Conservation (phyloP, 495 filamentous ascomycete species). For the Mycothermus thermophilus region DNA sequence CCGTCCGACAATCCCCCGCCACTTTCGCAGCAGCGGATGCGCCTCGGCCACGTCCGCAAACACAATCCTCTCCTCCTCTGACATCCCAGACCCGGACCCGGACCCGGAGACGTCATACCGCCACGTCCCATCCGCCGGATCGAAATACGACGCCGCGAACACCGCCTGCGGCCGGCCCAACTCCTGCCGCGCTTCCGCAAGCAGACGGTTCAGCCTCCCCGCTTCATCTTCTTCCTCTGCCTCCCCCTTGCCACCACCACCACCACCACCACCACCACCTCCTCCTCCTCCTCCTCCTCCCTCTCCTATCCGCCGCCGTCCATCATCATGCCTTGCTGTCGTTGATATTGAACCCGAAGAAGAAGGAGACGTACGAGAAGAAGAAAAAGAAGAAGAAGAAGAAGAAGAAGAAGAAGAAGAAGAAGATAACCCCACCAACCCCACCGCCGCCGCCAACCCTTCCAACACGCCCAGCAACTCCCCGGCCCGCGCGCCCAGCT, state of each 20-base stretch:
- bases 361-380: too few relatives aligned
- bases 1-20: slow-evolving; percentile 31
- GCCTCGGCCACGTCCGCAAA: slow-evolving; percentile 39
- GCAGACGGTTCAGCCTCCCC: slow-evolving; percentile 23
- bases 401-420: too few relatives aligned
- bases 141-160: slow-evolving; percentile 45
- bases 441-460: slow-evolving; percentile 31
- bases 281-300: too few relatives aligned
- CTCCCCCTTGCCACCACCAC: background rate
- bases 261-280: too few relatives aligned
- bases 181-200: slow-evolving; percentile 43
- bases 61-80: slow-evolving; percentile 19
- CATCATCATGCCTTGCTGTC: background rate
- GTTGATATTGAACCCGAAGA: too few relatives aligned
- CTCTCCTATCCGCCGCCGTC: background rate
- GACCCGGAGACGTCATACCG: slow-evolving; percentile 40
- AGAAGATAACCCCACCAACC: slow-evolving; percentile 7
- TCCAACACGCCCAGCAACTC: slow-evolving; percentile 58
- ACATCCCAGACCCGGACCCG: too few relatives aligned
- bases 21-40: slow-evolving; percentile 46
- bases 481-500: slow-evolving; percentile 58
- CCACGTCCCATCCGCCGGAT: slow-evolving; percentile 48
- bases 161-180: slow-evolving; percentile 42
- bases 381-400: too few relatives aligned
- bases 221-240: slow-evolving; percentile 1